These are phyloP conservation scores for Plantago ovata DNA, from an alignment of 257 asterid genomes.

Conservation along the genomic window DNA sequence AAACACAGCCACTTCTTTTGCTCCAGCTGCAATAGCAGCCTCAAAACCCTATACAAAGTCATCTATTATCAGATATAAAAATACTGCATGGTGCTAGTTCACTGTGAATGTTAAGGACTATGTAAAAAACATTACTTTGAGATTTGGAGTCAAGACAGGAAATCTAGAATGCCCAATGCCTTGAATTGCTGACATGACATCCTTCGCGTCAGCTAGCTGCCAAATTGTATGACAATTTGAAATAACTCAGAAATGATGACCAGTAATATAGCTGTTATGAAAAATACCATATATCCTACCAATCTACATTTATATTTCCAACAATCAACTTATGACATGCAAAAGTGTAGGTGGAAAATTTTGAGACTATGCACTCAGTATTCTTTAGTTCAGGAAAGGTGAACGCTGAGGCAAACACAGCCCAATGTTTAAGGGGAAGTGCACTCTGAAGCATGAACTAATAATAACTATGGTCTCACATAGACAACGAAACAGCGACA, in stretches of 20 bases:
- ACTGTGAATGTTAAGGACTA: constrained; percentile 5
- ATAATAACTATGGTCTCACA: too few relatives aligned
- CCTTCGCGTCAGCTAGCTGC: constrained; percentile 90
- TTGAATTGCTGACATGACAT: constrained; percentile 65
- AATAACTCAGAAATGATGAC: constrained; percentile 18
- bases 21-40: constrained; percentile 83
- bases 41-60: constrained; percentile 62
- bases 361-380: too few relatives aligned
- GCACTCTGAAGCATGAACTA: too few relatives aligned
- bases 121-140: constrained; percentile 46
- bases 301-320: neutral
- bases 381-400: too few relatives aligned
- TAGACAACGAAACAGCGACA: too few relatives aligned
- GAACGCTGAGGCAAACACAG: too few relatives aligned
- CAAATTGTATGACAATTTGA: constrained; percentile 19
- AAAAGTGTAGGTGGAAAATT: too few relatives aligned
- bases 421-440: too few relatives aligned
- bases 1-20: constrained; percentile 91
- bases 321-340: neutral
- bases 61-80: neutral
- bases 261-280: neutral
- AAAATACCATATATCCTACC: neutral
- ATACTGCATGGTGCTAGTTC: neutral
- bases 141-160: constrained; percentile 90
- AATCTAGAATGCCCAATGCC: constrained; percentile 49